Evolutionary conservation across 2,329 filamentous ascomycete species (phyloP), one percentile per base, ranked within the genome.

Genomic region (Colletotrichum phormii): DNA sequence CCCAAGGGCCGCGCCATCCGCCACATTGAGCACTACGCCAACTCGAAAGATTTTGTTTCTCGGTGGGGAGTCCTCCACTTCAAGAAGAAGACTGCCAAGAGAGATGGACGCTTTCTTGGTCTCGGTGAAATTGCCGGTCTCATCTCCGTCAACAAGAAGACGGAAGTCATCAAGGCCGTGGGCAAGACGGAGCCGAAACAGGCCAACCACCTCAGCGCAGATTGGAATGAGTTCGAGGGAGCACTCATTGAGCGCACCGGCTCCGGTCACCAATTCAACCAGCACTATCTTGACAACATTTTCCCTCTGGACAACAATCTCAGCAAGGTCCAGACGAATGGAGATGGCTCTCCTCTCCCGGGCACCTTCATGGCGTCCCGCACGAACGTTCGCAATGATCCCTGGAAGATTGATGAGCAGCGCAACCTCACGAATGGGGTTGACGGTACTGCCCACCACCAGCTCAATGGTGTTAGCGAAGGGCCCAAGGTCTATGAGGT

Each of bases 21-120:
- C 11, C 87, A 95, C 75, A 92, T 96, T 42, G 94, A 97, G 81
- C 94, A 97, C 81, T 97, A 95, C 78, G 92, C 91, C 3, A 93
- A 95, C 79, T 88, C 87, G 7, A 88, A 86, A n/a, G 94, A 97
- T 77, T 93, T 94, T 76, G 93, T 96, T 3, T 89, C 93, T 3
- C 84, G 91, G 8, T 94, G 92, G 87, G 94, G 94, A 2, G 90
- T 95, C 4, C 84, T 96, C 33, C 89, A 93, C 79, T 94, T 94
- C 70, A 69, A 69, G 67, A 57, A 64, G 4, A 26, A 57, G 12
- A 65, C 29, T 29, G 67, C 22, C 29, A 15, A 42, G 0, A 58
- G 54, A 35, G 15, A 65, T 5, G 53, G 62, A 15, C 37, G 53
- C 33, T 69, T 69, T 15, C 49, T 26, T 15, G 35, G 29, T 4